Base-by-base conservation (phyloP, 2,329 filamentous ascomycete species). In the Colletotrichum orchidophilum region DNA sequence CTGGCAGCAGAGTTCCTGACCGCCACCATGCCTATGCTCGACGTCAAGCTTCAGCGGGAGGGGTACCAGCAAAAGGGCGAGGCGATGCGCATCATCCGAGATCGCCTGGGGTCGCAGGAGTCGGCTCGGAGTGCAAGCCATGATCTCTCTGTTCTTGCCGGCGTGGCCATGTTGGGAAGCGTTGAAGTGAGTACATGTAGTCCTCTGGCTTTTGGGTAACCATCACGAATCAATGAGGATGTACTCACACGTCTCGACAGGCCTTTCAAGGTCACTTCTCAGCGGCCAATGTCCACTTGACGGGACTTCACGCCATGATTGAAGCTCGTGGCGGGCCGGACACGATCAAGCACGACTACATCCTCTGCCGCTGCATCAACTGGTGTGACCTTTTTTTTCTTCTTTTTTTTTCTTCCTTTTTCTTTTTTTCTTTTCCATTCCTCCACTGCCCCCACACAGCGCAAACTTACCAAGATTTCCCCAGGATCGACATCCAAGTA, bases 281-380 rank as follows among this genome's bases (percentile, higher is more conserved):
- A 13, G 64, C 73, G 7, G 73, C 73, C 12, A 33, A 73, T 24
- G 39, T 63, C 29, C 73, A 74, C 52, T 46, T 74, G 67, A 66
- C 39, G 1, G 73, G 73, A 2, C 71, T 74, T 5, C 61, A 73
- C 18, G 54, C 69, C 50, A 63, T 74, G 50, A 70, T 74, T 7
- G 63, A 71, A 27, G 53, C 64, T 2, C 61, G 71, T 12, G 73
- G 73, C 27, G 73, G 73, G 18, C 61, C 65, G 4, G 64, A 65
- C 31, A 72, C 71, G 26, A 66, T 74, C 53, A 49, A 21, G 29
- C 73, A 73, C 53, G 71, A 74, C 27, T 74, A 74, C 58, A 73
- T 73, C 27, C 64, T 74, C n/a, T 71, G 73, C 46, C 67, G 73
- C 12, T 72, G 67, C 54, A 72, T 74, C 49, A 74, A 73, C 27